phyloP scores from a whole-genome alignment of 768 basidiomycete species.

The Amanita fuliginea region DNA sequence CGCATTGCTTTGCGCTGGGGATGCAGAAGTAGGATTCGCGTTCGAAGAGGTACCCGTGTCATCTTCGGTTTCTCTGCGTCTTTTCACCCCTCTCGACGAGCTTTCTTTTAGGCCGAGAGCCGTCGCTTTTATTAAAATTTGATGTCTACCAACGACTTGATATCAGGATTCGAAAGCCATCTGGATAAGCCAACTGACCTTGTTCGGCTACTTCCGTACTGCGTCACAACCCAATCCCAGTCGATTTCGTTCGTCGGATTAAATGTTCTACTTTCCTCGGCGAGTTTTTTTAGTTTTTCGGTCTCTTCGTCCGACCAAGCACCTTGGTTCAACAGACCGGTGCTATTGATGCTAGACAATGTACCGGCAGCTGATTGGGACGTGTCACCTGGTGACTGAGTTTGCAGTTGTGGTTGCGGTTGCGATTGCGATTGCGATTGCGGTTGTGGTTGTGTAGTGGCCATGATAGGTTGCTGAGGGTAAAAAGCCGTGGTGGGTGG shows the following conservation, averaged over 20 bases:
- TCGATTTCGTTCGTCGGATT: constrained; percentile 50
- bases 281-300: constrained; percentile 53
- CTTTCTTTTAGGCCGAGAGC: constrained; percentile 71
- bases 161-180: neutral
- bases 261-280: constrained; percentile 50
- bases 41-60: constrained; percentile 15
- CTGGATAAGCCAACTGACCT: constrained; percentile 32
- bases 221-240: constrained; percentile 68
- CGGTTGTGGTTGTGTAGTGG: constrained; percentile 8
- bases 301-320: constrained; percentile 75
- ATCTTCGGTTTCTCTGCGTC: constrained; percentile 26
- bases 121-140: constrained; percentile 76
- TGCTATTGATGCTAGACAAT: constrained; percentile 20
- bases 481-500: constrained; percentile 7
- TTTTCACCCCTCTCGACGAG: constrained; percentile 48
- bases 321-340: constrained; percentile 45
- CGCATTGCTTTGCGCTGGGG: constrained; percentile 28
- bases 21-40: constrained; percentile 16
- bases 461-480: constrained; percentile 10
- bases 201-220: constrained; percentile 67
- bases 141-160: constrained; percentile 38
- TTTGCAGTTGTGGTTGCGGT: neutral
- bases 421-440: constrained; percentile 4
- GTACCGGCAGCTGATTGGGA: constrained; percentile 12
- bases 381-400: neutral